Conservation (phyloP, 2,329 filamentous ascomycete genomes). For the Trichoderma gracile region DNA sequence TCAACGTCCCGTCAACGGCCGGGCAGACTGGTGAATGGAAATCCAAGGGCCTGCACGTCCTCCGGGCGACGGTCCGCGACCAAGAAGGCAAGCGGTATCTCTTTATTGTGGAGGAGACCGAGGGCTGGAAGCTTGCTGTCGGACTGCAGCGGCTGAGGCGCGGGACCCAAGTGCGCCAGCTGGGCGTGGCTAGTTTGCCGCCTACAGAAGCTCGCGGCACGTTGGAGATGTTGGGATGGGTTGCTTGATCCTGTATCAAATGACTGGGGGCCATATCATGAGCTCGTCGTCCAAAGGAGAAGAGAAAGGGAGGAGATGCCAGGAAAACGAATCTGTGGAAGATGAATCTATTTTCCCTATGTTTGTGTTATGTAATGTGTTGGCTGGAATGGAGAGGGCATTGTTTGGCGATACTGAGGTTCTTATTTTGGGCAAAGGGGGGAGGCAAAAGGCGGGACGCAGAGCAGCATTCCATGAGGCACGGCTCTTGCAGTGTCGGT, state of each 20-base stretch:
- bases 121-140: slow-evolving; percentile 67
- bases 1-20: slow-evolving; percentile 43
- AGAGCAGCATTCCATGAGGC: slow-evolving; percentile 10
- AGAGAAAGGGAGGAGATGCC: not conserved
- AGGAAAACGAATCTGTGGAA: not conserved
- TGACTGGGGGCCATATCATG: too few species aligned
- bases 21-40: slow-evolving; percentile 57
- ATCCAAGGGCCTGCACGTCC: slow-evolving; percentile 58
- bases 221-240: slow-evolving; percentile 61
- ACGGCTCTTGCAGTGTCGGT: not conserved
- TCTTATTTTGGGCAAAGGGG: slow-evolving; percentile 25
- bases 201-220: slow-evolving; percentile 55
- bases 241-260: slow-evolving; percentile 25
- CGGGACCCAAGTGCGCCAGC: slow-evolving; percentile 60
- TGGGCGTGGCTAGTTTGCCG: slow-evolving; percentile 60
- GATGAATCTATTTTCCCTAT: not conserved
- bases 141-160: slow-evolving; percentile 61
- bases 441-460: not conserved
- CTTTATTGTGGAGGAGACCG: slow-evolving; percentile 64
- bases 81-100: slow-evolving; percentile 67
- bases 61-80: slow-evolving; percentile 65
- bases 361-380: slow-evolving; percentile 28
- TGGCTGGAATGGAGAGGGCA: slow-evolving; percentile 35
- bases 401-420: slow-evolving; percentile 36
- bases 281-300: not conserved